Conservation (phyloP, 805 yeast species). For the Grigorovia humatica region DNA sequence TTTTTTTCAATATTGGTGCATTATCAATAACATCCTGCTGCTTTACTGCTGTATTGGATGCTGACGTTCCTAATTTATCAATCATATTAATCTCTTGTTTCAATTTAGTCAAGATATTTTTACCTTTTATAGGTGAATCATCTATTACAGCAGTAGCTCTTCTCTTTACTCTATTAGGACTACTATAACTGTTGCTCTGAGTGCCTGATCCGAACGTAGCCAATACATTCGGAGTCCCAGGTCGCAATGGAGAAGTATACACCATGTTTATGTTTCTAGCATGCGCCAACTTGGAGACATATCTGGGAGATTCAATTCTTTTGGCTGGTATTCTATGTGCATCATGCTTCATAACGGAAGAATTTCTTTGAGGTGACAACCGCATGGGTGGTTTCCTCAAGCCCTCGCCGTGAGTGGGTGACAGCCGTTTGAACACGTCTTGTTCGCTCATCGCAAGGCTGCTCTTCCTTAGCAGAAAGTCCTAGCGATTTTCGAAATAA, state of each 20-base stretch:
- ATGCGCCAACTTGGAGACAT: slow-evolving; percentile 2
- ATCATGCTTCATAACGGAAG: not conserved
- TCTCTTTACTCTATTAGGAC: not conserved
- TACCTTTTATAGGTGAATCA: slow-evolving; percentile 1
- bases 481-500: no score
- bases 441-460: not conserved
- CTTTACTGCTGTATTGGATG: not conserved
- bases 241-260: slow-evolving; percentile 1
- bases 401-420: slow-evolving; percentile 16
- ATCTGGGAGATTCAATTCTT: slow-evolving; percentile 1
- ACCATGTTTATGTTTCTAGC: slow-evolving; percentile 23
- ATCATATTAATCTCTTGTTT: slow-evolving; percentile 4
- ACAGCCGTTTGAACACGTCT: slow-evolving; percentile 1
- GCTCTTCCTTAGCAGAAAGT: not conserved
- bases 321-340: slow-evolving; percentile 3
- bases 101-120: slow-evolving; percentile 1
- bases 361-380: slow-evolving; percentile 10
- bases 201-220: no score
- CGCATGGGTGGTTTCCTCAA: slow-evolving; percentile 18
- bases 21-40: slow-evolving; percentile 3
- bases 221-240: not conserved
- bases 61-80: slow-evolving; percentile 3
- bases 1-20: slow-evolving; percentile 9
- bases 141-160: not conserved
- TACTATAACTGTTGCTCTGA: not conserved